Base-by-base conservation (phyloP, 306 rosid genomes). In the Alnus rubra region DNA sequence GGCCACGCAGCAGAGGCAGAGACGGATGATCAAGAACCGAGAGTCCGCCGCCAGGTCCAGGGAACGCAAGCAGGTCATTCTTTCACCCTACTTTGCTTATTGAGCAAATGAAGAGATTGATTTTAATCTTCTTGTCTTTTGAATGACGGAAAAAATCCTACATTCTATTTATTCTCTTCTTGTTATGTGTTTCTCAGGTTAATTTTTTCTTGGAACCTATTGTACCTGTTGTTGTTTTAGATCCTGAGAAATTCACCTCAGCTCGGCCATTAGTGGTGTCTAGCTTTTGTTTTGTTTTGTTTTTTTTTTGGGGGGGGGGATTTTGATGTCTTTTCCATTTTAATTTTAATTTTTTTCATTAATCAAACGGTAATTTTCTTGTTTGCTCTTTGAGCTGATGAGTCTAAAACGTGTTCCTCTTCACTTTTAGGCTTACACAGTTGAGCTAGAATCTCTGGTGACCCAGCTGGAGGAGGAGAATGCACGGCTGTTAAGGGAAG, bases 11-110 rank as follows among this genome's bases (percentile, higher is more conserved):
- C 94, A 89, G 81, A 93, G 88, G 76, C 98, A 93, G 87, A 91
- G 82, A 76, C 84, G 97, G 83, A 93, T 93, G 97, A 93, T 93
- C 31, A 93, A 93, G 81, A 93, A 93, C 69, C 88, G 98, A 88
- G 98, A 91, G 54, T 93, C 98, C 39, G 98, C 98, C 2, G 98
- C 98, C 16, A 83, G 97, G 90, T 94, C 98, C 65, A 88, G 98
- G 58, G 97, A 91, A 81, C 97, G 97, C 76, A 94, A 94, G 73
- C 95, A 94, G 94, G 98, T 92, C 19, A 0, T 19, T 42, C 48
- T 47, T 44, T 54, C 52, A 33, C 58, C 49, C 64, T n/a, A 55
- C 55, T 59, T 62, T 74, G 78, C 35, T 45, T 70, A n/a, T 64
- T 63, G 14, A 48, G 15, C 1, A 14, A 9, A 49, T 30, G 0